Conservation (phyloP, 2,329 filamentous ascomycete genomes). For the Proliferodiscus dingleyae region DNA sequence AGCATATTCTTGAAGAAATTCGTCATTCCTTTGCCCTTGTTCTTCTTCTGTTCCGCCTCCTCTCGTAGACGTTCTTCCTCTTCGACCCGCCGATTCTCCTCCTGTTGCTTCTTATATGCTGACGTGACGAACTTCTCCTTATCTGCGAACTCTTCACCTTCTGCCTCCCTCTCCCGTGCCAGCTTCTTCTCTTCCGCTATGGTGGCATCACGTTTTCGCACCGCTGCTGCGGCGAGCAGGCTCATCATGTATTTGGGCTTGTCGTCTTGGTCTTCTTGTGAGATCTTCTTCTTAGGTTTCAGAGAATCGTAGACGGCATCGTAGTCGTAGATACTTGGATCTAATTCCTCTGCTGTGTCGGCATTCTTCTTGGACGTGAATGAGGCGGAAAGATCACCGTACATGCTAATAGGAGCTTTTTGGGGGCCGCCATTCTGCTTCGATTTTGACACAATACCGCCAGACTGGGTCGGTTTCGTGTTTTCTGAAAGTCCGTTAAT, state of each 20-base stretch:
- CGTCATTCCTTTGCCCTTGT: slow-evolving; percentile 66
- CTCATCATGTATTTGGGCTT: slow-evolving; percentile 76
- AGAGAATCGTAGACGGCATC: slow-evolving; percentile 77
- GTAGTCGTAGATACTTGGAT: slow-evolving; percentile 79
- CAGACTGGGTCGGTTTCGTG: slow-evolving; percentile 30
- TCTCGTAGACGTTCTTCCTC: slow-evolving; percentile 65
- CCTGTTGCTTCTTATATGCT: slow-evolving; percentile 77
- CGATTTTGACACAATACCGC: slow-evolving; percentile 29
- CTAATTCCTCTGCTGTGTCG: slow-evolving; percentile 59
- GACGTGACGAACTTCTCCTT: slow-evolving; percentile 85
- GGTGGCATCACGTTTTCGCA: slow-evolving; percentile 71
- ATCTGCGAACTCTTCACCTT: slow-evolving; percentile 74
- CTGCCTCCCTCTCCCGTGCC: slow-evolving; percentile 70
- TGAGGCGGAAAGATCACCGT: slow-evolving; percentile 62
- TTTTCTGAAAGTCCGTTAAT: slow-evolving; percentile 47
- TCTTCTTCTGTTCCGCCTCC: slow-evolving; percentile 60
- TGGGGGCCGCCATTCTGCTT: slow-evolving; percentile 34
- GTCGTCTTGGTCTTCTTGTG: slow-evolving; percentile 50
- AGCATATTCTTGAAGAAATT: slow-evolving; percentile 74
- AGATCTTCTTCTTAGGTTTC: slow-evolving; percentile 56
- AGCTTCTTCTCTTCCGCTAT: slow-evolving; percentile 78
- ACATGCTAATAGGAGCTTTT: slow-evolving; percentile 41
- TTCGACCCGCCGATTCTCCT: slow-evolving; percentile 65
- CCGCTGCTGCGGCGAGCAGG: slow-evolving; percentile 66
- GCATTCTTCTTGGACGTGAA: slow-evolving; percentile 59